Conservation (phyloP, 495 filamentous ascomycete species). For the Aspergillus affinis region DNA sequence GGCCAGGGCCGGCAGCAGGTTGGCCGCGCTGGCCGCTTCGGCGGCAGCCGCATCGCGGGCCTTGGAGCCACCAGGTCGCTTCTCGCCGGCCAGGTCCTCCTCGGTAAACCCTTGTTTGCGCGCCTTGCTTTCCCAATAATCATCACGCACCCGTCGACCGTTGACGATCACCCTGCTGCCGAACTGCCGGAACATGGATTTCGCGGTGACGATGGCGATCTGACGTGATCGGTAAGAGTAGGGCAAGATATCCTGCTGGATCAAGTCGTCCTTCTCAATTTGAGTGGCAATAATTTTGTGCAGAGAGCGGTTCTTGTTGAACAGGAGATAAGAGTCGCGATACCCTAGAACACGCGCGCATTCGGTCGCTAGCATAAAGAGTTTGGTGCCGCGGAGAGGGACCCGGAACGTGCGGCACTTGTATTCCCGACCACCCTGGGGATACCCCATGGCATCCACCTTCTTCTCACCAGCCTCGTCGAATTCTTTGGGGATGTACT, state of each 20-base stretch:
- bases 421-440: constrained; percentile 81
- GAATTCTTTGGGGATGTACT: constrained; percentile 91
- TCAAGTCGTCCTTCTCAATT: constrained; percentile 93
- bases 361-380: constrained; percentile 99
- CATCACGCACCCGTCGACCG: constrained; percentile 88
- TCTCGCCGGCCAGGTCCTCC: constrained; percentile 93
- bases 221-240: constrained; percentile 98
- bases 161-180: constrained; percentile 91
- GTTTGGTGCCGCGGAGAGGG: constrained; percentile 82
- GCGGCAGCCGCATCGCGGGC: constrained; percentile 68
- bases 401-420: constrained; percentile 92
- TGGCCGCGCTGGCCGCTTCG: constrained; percentile 44
- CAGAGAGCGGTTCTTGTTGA: constrained; percentile 98
- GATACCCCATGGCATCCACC: constrained; percentile 78
- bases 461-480: constrained; percentile 93
- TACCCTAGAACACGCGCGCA: constrained; percentile 94
- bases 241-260: constrained; percentile 89
- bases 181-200: constrained; percentile 99
- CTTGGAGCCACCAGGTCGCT: constrained; percentile 89
- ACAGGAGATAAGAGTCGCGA: constrained; percentile 94
- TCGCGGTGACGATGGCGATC: constrained; percentile 97
- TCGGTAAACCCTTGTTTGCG: constrained; percentile 98
- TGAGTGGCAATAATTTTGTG: constrained; percentile 98
- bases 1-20: constrained; percentile 53
- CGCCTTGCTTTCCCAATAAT: constrained; percentile 98